Conservation (phyloP, 305 asterid genomes). For the Fraxinus sp. region DNA sequence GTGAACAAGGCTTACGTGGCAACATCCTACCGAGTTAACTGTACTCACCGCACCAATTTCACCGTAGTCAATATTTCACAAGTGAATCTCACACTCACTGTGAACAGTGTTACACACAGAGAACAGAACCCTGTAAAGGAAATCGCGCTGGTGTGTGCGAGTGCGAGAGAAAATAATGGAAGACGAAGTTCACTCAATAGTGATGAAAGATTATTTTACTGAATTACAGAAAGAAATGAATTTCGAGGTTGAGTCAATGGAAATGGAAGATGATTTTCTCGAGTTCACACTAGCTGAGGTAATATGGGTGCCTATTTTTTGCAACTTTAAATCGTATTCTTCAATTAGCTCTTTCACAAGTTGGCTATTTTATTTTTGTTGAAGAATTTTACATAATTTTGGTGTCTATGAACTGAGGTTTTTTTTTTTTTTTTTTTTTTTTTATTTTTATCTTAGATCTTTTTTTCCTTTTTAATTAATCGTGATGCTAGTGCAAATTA, state of each 20-base stretch:
- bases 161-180: not conserved
- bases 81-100: not conserved
- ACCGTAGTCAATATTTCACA: not conserved
- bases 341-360: not conserved
- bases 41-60: not conserved
- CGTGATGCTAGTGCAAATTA: not conserved
- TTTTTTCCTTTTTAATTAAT: no score
- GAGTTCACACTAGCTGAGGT: conserved; percentile 75
- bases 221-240: conserved; percentile 30
- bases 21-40: not conserved
- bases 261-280: conserved; percentile 31
- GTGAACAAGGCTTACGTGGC: not conserved
- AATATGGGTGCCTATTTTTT: not conserved
- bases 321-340: not conserved
- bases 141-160: not conserved
- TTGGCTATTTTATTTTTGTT: not conserved
- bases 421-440: no score
- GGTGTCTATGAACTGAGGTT: not conserved
- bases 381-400: conserved; percentile 19
- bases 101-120: not conserved
- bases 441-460: no score
- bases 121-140: not conserved
- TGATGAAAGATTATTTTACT: not conserved
- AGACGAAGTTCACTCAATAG: not conserved
- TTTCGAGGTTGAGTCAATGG: conserved; percentile 31